These are phyloP conservation scores for Fusarium sp. DNA, from an alignment of 2,329 filamentous ascomycete genomes.

Conservation along the genomic window DNA sequence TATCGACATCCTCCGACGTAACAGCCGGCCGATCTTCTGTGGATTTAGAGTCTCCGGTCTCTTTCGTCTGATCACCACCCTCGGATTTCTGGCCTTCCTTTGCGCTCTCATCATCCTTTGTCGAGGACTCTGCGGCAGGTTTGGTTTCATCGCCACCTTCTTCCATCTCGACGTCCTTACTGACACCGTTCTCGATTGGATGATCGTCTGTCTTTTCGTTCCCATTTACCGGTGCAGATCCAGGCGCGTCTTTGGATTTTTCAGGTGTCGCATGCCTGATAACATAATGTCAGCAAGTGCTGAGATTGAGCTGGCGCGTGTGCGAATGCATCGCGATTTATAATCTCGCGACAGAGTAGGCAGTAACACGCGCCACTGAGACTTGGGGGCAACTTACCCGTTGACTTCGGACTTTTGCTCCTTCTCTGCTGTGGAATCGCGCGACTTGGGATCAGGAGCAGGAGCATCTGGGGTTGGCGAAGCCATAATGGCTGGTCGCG, in stretches of 20 bases:
- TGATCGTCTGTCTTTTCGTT: slow-evolving; percentile 42
- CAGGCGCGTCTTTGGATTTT: slow-evolving; percentile 38
- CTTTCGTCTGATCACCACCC: slow-evolving; percentile 16
- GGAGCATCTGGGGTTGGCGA: slow-evolving; percentile 62
- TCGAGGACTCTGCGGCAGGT: slow-evolving; percentile 8
- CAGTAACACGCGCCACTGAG: slow-evolving; percentile 20
- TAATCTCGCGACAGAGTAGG: slow-evolving; percentile 29
- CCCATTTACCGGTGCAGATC: slow-evolving; percentile 48
- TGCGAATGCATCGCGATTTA: slow-evolving; percentile 11
- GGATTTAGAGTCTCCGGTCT: slow-evolving; percentile 16
- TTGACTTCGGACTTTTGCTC: slow-evolving; percentile 55
- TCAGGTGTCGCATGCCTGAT: slow-evolving; percentile 50
- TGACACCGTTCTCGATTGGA: slow-evolving; percentile 46
- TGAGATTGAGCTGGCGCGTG: slow-evolving; percentile 15
- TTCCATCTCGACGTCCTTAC: slow-evolving; percentile 45
- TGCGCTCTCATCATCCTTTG: slow-evolving; percentile 25
- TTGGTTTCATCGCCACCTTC: slow-evolving; percentile 35
- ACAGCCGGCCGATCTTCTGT: slow-evolving; percentile 6
- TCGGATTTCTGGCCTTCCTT: slow-evolving; percentile 36
- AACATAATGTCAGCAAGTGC: slow-evolving; percentile 45
- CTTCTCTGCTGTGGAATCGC: slow-evolving; percentile 48
- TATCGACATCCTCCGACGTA: slow-evolving; percentile 32
- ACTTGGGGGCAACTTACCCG: slow-evolving; percentile 54
- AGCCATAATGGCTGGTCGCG: slow-evolving; percentile 69
- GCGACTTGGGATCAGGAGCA: slow-evolving; percentile 64